Percentiles rank a stretch among this genome's conserved stretches.
These are phyloP conservation scores for Parasitella parasitica DNA, from an alignment of 371 early-diverging fungal genomes.

Conservation along the genomic window DNA sequence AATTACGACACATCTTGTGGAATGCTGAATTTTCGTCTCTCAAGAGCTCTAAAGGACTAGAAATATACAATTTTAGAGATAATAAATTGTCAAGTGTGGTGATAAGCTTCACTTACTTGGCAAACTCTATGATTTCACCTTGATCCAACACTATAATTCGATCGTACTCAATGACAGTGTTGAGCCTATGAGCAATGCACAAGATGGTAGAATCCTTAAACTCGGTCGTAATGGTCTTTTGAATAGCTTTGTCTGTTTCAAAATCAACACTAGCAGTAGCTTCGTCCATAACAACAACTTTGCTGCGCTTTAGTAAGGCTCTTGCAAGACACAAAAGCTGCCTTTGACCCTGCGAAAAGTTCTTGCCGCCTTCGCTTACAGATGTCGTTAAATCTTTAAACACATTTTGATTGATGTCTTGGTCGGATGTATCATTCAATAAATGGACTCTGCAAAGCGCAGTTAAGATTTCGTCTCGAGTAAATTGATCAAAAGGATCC, in stretches of 20 bases:
- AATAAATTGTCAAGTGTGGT: too few species aligned
- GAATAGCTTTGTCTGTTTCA: slow-evolving; percentile 62
- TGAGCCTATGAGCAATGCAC: slow-evolving; percentile 72
- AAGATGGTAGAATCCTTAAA: slow-evolving; percentile 62
- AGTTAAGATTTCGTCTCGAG: slow-evolving; percentile 66
- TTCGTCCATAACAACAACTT: slow-evolving; percentile 62
- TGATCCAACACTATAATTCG: slow-evolving; percentile 45
- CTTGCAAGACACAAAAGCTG: slow-evolving; percentile 84
- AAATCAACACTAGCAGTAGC: slow-evolving; percentile 67
- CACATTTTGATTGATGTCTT: slow-evolving; percentile 40
- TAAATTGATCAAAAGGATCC: slow-evolving; percentile 63
- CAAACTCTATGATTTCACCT: slow-evolving; percentile 41
- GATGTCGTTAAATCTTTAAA: slow-evolving; percentile 32
- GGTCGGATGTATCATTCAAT: slow-evolving; percentile 6
- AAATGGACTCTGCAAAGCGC: slow-evolving; percentile 61
- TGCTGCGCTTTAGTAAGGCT: slow-evolving; percentile 60
- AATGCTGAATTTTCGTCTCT: slow-evolving; percentile 48
- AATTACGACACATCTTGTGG: slow-evolving; percentile 65
- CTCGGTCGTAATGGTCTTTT: slow-evolving; percentile 57
- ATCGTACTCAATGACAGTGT: slow-evolving; percentile 55
- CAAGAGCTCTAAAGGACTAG: slow-evolving; percentile 54
- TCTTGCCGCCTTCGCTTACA: slow-evolving; percentile 70
- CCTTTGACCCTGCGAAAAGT: slow-evolving; percentile 81
- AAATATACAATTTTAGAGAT: too few species aligned
- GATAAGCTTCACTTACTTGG: slow-evolving; percentile 15